phyloP scores from a whole-genome alignment of 1,284 basidiomycete species.

The Tilletia caries region DNA sequence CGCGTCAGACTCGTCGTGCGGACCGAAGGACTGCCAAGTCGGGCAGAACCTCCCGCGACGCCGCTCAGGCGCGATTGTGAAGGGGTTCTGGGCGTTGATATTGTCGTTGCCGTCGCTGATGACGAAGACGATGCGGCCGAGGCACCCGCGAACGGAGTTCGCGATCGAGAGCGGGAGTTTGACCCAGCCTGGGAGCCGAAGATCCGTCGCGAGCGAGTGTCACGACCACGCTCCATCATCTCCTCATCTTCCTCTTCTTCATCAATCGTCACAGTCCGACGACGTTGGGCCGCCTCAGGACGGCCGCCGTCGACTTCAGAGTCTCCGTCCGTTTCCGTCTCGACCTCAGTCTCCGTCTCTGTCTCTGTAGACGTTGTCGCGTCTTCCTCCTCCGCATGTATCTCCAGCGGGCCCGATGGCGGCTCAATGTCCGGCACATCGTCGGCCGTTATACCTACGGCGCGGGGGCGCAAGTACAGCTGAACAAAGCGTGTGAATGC shows the following conservation, averaged over 20 bases:
- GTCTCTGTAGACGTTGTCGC: slow-evolving; percentile 59
- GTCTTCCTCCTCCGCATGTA: slow-evolving; percentile 32
- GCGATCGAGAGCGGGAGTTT: not conserved
- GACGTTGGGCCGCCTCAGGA: slow-evolving; percentile 23
- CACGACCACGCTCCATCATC: not conserved
- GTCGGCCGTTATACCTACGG: not conserved
- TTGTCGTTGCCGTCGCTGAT: not conserved
- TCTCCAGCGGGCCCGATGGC: slow-evolving; percentile 33
- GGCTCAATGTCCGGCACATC: slow-evolving; percentile 10
- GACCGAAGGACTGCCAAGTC: not conserved
- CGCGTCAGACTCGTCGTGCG: not conserved
- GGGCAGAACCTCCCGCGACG: not conserved
- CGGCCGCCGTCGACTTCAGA: slow-evolving; percentile 3
- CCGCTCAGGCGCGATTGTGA: not conserved
- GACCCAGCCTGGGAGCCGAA: not conserved
- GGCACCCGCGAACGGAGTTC: not conserved
- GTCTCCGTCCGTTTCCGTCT: slow-evolving; percentile 36
- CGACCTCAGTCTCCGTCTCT: slow-evolving; percentile 51
- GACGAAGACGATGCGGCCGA: not conserved
- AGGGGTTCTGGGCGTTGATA: not conserved
- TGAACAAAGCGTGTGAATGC: slow-evolving; percentile 79
- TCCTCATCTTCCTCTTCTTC: not conserved
- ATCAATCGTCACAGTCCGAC: slow-evolving; percentile 15
- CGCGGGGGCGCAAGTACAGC: slow-evolving; percentile 60
- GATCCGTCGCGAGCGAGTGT: not conserved